Evolutionary conservation across 2,329 filamentous ascomycete genomes (phyloP), one percentile per base, ranked within the genome.

Genomic region (Colletotrichum melonis): DNA sequence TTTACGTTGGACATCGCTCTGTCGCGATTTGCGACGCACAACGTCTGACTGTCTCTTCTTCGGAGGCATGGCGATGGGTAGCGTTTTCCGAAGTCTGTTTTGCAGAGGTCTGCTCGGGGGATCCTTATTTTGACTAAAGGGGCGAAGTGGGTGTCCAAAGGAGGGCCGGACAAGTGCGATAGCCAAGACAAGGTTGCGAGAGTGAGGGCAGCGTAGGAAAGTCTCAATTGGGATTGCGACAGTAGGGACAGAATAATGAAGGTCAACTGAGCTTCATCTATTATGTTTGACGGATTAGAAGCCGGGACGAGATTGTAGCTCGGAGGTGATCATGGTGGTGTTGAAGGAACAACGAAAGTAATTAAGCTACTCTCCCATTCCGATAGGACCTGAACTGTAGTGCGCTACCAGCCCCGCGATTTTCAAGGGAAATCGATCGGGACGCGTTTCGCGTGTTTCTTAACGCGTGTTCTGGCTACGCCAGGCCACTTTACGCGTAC

Each of bases 1-100:
- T 80, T 54, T 79, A 86, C 86, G 82, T 78, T 86, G 82, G 35
- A 86, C 79, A 75, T 82, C 79, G 77, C 85, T 81, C 69, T 84
- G 82, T 38, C 83, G 80, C 22, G 82, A 79, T 72, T 78, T 77
- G 55, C 74, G 74, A 70, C 74, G 75, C 16, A 65, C 63, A 26
- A 72, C 75, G n/a, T 73, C 77, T 24, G 76, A 72, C 26, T 67
- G 73, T 22, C 70, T 75, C 52, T 76, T 71, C 26, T 65, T 70
- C 11, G 67, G 55, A 16, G 70, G 55, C 70, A 72, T 74, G 7
- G 24, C 8, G 19, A 16, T 7, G 38, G 14, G 8, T 0, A 22
- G n/a, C 30, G 6, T n/a, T 26, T 55, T 5, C 24, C 30, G 14
- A 16, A 2, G 14, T 65, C 49, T 56, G 22, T 9, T 22, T 9